Base-by-base conservation (phyloP, 1,284 basidiomycete genomes). In the Moniliella sp. region DNA sequence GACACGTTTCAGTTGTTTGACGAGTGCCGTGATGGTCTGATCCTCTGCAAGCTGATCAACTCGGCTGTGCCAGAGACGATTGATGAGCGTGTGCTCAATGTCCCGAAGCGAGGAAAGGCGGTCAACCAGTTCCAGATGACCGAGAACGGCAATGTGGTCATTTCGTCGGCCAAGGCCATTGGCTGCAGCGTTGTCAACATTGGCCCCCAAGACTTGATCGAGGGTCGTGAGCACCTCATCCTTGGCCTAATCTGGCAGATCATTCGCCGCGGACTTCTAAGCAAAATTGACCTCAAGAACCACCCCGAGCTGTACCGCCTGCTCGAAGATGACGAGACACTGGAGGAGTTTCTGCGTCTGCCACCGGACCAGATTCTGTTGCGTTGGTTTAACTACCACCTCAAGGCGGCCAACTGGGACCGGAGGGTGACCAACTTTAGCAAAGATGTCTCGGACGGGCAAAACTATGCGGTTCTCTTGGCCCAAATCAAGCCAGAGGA, bases 111-210 rank as follows among this genome's bases (percentile, higher is more conserved):
- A 12, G 57, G 54, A 16, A 62, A 62, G 41, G 49, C 54, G 55
- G 34, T 71, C 76, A 1, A 69, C 91, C 29, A 91, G 91, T 93
- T 93, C 72, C 82, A 91, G 57, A 88, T 88, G 57, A 91, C 84
- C 0, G 84, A 93, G 62, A 93, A 93, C 68, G 91, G 91, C 68
- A 93, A 91, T 64, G 84, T 93, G 50, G 84, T 91, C 56, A 88
- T 93, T 62, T 77, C 79, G 4, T 91, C 84, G 16, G 73, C 83
- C 25, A 84, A 88, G 64, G 83, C 78, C 62, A 91, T 93, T 44
- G 84, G 84, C 25, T 88, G 86, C 57, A 84, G 79, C 2, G 81
- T 88, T 31, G 84, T 93, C 62, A 93, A 93, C 64, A 88, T 93
- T 43, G 84, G 84, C 23, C 77, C 83, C 0, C 69, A 72, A 5